Evolutionary conservation across 176 grass and related monocot species (phyloP), one percentile per base, ranked within the genome.

Genomic region (Raddia guianensis): DNA sequence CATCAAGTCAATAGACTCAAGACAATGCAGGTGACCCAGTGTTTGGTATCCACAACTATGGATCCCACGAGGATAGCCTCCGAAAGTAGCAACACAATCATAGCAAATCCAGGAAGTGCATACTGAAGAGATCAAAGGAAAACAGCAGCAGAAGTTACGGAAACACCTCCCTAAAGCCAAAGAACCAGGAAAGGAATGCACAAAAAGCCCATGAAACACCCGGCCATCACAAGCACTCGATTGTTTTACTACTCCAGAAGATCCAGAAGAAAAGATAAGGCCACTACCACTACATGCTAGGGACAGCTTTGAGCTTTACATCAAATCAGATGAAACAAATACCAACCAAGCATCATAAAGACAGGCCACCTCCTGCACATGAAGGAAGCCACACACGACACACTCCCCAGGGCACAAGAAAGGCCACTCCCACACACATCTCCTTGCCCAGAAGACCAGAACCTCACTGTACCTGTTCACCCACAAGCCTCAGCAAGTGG

Each of bases 241-340:
- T 37, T 74, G 49, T 85, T 77, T 71, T 72, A 58, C 8, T 37
- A 32, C 58, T 19, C 37, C n/a, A 86, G 3, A 40, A 86, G 3
- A 40, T 40, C 2, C 37, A 40, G 37, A 74, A 66, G 49, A 55
- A 43, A 67, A 56, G 60, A 49, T 56, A 47, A 12, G 6, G 16
- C 6, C 52, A 77, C 19, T 44, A 13, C 75, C 18, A 43, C 46
- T 49, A 27, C 66, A 21, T 64, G 37, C 18, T 8, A 43, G 44
- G 79, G 62, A 56, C 50, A 80, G 44, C 77, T 61, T 81, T 86
- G 75, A 43, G 44, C 77, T 61, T 81, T 86, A 81, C 51, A 68
- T 86, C 76, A 61, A 68, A 81, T 68, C 52, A 61, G 52, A 86
- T 33, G 70, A 50, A 80, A 75, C 77, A 86, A 86, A 74, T 75